A percentile compares a stretch with the other conserved stretches of the same genome.
Conservation (phyloP, 2,329 filamentous ascomycete species). For the Claviceps paspali region DNA sequence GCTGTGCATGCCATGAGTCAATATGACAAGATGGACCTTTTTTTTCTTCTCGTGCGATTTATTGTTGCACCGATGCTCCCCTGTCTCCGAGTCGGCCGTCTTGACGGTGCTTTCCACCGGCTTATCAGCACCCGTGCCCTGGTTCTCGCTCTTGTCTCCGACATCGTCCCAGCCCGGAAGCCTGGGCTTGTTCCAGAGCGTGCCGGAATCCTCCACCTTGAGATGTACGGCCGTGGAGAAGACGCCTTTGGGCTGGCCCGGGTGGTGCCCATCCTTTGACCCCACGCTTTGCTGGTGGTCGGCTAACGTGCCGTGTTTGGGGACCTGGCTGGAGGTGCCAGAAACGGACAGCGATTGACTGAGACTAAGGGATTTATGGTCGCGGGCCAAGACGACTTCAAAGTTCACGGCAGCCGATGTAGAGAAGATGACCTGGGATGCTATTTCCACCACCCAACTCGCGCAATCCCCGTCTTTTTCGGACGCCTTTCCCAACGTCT, state of each 20-base stretch:
- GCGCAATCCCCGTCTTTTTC: slow-evolving; percentile 40
- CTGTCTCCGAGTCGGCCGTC: slow-evolving; percentile 16
- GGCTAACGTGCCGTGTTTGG: slow-evolving; percentile 56
- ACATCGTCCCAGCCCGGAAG: slow-evolving; percentile 50
- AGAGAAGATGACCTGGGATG: slow-evolving; percentile 90
- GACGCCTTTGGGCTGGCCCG: slow-evolving; percentile 55
- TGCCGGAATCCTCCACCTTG: slow-evolving; percentile 73
- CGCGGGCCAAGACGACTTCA: slow-evolving; percentile 72
- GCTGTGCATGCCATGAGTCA: slow-evolving; percentile 91
- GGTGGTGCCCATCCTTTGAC: slow-evolving; percentile 42
- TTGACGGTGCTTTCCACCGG: slow-evolving; percentile 19
- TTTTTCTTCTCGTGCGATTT: slow-evolving; percentile 39
- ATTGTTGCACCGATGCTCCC: slow-evolving; percentile 8
- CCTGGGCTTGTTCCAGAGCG: slow-evolving; percentile 82
- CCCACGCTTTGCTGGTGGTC: slow-evolving; percentile 56
- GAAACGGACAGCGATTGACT: slow-evolving; percentile 33
- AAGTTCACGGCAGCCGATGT: slow-evolving; percentile 74
- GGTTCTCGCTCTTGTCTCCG: slow-evolving; percentile 15
- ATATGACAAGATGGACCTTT: slow-evolving; percentile 76
- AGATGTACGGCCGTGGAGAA: slow-evolving; percentile 70
- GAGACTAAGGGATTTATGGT: slow-evolving; percentile 66
- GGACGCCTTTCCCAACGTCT: slow-evolving; percentile 29
- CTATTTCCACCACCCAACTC: slow-evolving; percentile 81
- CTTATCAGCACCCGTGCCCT: slow-evolving; percentile 13
- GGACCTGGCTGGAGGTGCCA: slow-evolving; percentile 28